Conservation (phyloP, 768 basidiomycete species). For the Fomitopsis serialis region DNA sequence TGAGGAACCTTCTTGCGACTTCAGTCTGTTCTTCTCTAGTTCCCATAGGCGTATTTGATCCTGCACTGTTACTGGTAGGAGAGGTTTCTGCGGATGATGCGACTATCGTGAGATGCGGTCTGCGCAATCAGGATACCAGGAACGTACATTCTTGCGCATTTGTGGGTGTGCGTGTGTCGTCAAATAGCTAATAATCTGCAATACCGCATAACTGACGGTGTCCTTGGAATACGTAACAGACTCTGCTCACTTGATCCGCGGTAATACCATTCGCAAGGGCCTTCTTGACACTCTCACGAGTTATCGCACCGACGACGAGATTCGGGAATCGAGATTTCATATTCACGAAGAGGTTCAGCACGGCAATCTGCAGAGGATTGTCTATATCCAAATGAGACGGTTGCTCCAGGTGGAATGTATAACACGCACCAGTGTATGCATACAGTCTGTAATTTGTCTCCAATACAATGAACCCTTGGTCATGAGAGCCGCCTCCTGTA, state of each 20-base stretch:
- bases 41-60: conserved; percentile 99
- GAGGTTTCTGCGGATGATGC: conserved; percentile 57
- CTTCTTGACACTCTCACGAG: conserved; percentile 91
- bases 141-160: conserved; percentile 87
- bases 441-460: conserved; percentile 99
- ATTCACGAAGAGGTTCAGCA: conserved; percentile 88
- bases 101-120: neutral
- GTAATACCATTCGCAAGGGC: conserved; percentile 94
- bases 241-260: conserved; percentile 75
- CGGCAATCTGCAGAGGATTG: conserved; percentile 93
- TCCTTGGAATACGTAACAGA: conserved; percentile 14
- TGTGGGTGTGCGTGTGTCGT: conserved; percentile 94
- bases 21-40: conserved; percentile 87
- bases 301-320: conserved; percentile 92
- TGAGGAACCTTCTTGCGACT: conserved; percentile 77
- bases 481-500: conserved; percentile 49
- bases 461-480: conserved; percentile 89
- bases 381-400: conserved; percentile 39
- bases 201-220: neutral
- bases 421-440: conserved; percentile 81
- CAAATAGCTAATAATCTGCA: conserved; percentile 91
- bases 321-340: conserved; percentile 95
- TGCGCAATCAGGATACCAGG: neutral
- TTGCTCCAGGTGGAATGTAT: conserved; percentile 6
- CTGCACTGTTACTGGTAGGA: conserved; percentile 94